phyloP scores from a whole-genome alignment of 768 basidiomycete species.

The Russula sp. region DNA sequence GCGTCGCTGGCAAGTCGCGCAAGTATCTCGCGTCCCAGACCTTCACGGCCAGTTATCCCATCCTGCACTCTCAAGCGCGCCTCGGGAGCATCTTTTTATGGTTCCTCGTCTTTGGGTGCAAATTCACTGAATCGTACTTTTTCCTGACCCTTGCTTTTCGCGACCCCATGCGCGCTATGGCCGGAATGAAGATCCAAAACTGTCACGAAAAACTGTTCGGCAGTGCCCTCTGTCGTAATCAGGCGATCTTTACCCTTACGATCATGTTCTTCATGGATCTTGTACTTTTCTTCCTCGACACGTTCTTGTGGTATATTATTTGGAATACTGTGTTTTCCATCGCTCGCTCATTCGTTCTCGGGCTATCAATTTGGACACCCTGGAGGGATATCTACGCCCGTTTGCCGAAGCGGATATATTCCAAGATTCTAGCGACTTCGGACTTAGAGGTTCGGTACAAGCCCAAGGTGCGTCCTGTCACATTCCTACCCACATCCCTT shows the following conservation, averaged over 20 bases:
- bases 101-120: slow-evolving; percentile 93
- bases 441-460: slow-evolving; percentile 99
- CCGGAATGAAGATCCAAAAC: slow-evolving; percentile 90
- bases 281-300: slow-evolving; percentile 96
- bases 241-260: slow-evolving; percentile 90
- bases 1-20: slow-evolving; percentile 89
- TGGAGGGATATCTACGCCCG: slow-evolving; percentile 98
- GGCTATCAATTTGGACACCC: slow-evolving; percentile 97
- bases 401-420: slow-evolving; percentile 93
- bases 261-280: slow-evolving; percentile 99
- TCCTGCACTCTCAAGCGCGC: slow-evolving; percentile 57
- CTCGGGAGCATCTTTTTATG: slow-evolving; percentile 77
- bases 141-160: slow-evolving; percentile 94
- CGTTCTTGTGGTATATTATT: slow-evolving; percentile 99
- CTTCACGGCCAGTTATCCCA: slow-evolving; percentile 93
- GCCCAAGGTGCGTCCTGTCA: slow-evolving; percentile 69
- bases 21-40: slow-evolving; percentile 99
- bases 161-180: slow-evolving; percentile 92
- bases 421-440: slow-evolving; percentile 86
- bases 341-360: slow-evolving; percentile 80
- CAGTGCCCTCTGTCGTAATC: slow-evolving; percentile 76
- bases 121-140: slow-evolving; percentile 96
- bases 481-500: too few relatives aligned
- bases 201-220: slow-evolving; percentile 88
- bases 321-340: slow-evolving; percentile 97